Evolutionary conservation across 257 asterid genomes (phyloP).

Genomic region (Cinchona pubescens): DNA sequence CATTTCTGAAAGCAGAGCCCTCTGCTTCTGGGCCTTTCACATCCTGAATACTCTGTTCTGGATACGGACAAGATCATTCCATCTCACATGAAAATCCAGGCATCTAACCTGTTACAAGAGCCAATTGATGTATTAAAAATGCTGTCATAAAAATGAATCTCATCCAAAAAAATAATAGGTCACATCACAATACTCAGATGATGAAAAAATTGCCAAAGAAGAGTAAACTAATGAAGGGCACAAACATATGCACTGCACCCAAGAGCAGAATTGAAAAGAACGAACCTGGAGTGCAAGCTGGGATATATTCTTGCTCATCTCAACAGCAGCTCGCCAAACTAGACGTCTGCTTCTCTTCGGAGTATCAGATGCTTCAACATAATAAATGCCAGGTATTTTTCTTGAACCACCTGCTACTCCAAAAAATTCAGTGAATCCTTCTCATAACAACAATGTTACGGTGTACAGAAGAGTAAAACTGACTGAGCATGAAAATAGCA

Average conservation of each 20-base stretch:
- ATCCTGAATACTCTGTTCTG: slow-evolving; percentile 52
- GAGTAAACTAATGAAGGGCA: slow-evolving; percentile 13
- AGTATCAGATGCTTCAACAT: slow-evolving; percentile 53
- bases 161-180: background rate
- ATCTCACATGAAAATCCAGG: slow-evolving; percentile 69
- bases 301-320: slow-evolving; percentile 57
- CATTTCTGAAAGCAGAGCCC: slow-evolving; percentile 78
- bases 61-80: slow-evolving; percentile 76
- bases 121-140: slow-evolving; percentile 1
- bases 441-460: background rate
- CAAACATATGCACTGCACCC: slow-evolving; percentile 9
- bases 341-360: slow-evolving; percentile 65
- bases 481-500: slow-evolving; percentile 1
- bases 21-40: slow-evolving; percentile 70
- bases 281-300: slow-evolving; percentile 85
- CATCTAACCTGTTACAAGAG: slow-evolving; percentile 62
- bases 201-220: slow-evolving; percentile 12
- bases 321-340: slow-evolving; percentile 86
- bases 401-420: slow-evolving; percentile 58
- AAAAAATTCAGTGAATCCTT: slow-evolving; percentile 20
- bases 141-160: background rate
- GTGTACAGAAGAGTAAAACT: background rate
- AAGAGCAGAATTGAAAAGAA: slow-evolving; percentile 12
- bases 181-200: background rate
- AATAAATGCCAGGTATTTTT: slow-evolving; percentile 53